phyloP scores from a whole-genome alignment of 331 rosid species.

The Dryas integrifolia region DNA sequence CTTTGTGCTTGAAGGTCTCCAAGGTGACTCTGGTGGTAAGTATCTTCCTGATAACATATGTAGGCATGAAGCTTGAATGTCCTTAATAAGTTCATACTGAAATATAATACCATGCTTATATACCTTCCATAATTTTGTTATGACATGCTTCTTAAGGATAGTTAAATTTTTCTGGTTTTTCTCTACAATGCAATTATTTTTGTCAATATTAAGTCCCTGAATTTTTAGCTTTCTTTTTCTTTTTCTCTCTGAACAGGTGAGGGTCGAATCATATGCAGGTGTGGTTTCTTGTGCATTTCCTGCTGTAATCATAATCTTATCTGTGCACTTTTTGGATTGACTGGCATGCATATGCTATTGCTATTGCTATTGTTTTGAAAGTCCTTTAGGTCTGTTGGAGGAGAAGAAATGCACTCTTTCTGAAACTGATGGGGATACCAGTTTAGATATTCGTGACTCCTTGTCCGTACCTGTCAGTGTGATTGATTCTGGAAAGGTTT shows the following conservation, averaged over 20 bases:
- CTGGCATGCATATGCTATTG: neutral
- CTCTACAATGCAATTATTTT: conserved; percentile 12
- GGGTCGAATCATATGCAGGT: conserved; percentile 59
- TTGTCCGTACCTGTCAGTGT: conserved; percentile 52
- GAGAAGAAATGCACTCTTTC: conserved; percentile 41
- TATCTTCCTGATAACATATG: neutral
- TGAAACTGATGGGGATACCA: conserved; percentile 25
- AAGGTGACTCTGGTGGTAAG: conserved; percentile 67
- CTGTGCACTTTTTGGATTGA: neutral
- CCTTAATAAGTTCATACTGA: neutral
- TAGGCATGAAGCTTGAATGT: neutral
- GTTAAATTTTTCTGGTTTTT: neutral
- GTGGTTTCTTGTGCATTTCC: conserved; percentile 18
- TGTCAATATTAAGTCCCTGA: conserved; percentile 14
- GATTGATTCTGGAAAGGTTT: conserved; percentile 55
- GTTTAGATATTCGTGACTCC: conserved; percentile 39
- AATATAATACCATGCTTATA: neutral
- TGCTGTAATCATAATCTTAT: neutral
- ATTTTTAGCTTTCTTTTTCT: neutral
- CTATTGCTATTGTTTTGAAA: conserved; percentile 25
- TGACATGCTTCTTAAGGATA: neutral
- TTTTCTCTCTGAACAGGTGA: conserved; percentile 42
- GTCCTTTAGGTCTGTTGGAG: conserved; percentile 44
- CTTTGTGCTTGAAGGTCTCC: conserved; percentile 54
- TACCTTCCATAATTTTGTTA: neutral